Conservation (phyloP, 345 rosid genomes). For the Corchorus olitorius region DNA sequence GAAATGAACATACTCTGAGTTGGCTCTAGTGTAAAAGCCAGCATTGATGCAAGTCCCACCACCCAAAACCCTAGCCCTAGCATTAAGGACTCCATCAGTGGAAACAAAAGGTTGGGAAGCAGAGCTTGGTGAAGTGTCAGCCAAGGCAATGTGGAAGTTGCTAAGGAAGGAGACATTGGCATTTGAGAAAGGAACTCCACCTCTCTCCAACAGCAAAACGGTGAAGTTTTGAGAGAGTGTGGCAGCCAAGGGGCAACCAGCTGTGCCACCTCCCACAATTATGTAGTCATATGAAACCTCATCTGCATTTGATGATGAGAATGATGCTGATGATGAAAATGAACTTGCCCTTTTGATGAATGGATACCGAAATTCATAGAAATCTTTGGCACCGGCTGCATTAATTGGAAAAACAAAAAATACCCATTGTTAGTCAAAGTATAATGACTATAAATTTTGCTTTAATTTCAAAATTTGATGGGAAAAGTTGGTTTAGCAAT, state of each 20-base stretch:
- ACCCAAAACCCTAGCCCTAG: conserved; percentile 90
- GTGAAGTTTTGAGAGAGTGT: conserved; percentile 79
- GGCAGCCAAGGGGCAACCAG: conserved; percentile 93
- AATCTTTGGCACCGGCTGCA: conserved; percentile 36
- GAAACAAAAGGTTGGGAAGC: conserved; percentile 86
- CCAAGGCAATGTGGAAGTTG: conserved; percentile 80
- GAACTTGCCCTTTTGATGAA: conserved; percentile 84
- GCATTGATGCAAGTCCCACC: conserved; percentile 96
- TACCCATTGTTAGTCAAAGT: background rate
- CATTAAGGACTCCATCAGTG: conserved; percentile 88
- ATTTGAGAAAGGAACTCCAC: conserved; percentile 90
- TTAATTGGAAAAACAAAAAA: background rate
- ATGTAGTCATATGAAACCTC: conserved; percentile 70
- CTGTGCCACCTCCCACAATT: conserved; percentile 93
- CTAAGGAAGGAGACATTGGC: conserved; percentile 78
- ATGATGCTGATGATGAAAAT: conserved; percentile 64
- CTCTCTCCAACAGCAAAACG: conserved; percentile 90
- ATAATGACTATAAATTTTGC: background rate
- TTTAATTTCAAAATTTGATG: background rate
- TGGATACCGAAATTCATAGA: conserved; percentile 51
- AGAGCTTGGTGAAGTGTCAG: conserved; percentile 74
- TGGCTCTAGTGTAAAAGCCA: conserved; percentile 89
- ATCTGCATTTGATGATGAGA: conserved; percentile 47
- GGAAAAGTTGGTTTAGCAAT: background rate
- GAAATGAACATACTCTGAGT: conserved; percentile 48